phyloP scores from a whole-genome alignment of 129 eudicot species.

The Rutidosis leptorrhynchoides region DNA sequence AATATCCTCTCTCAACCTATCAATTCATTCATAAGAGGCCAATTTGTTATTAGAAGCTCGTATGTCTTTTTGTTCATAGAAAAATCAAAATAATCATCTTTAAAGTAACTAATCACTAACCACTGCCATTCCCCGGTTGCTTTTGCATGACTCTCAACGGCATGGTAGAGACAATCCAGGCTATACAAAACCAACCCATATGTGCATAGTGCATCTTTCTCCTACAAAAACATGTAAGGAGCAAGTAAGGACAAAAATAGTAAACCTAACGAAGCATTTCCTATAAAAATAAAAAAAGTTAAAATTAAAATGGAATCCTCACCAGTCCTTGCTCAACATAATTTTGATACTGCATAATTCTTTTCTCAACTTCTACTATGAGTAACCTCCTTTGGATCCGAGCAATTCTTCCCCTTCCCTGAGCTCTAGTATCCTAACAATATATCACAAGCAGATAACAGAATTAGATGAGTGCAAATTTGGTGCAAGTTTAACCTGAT shows the following conservation, averaged over 20 bases:
- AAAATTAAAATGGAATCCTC: too few relatives aligned
- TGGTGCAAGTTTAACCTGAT: too few relatives aligned
- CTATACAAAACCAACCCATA: conserved; percentile 72
- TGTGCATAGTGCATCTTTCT: conserved; percentile 77
- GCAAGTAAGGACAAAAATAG: background rate
- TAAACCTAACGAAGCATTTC: too few relatives aligned
- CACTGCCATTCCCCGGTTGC: conserved; percentile 92
- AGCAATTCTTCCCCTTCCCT: conserved; percentile 90
- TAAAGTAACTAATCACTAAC: too few relatives aligned
- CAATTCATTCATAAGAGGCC: too few relatives aligned
- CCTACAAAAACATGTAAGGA: conserved; percentile 38
- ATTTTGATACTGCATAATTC: conserved; percentile 60
- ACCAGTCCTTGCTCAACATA: conserved; percentile 73
- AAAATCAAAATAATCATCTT: too few relatives aligned
- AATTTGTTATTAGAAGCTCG: too few relatives aligned
- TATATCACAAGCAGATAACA: too few relatives aligned
- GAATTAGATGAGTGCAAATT: too few relatives aligned
- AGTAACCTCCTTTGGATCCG: conserved; percentile 80
- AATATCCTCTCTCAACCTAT: too few relatives aligned
- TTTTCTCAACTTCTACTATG: conserved; percentile 81
- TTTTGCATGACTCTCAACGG: conserved; percentile 83
- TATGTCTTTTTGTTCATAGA: too few relatives aligned
- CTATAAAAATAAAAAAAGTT: too few relatives aligned
- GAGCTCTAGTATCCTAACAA: conserved; percentile 80
- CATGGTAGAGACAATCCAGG: conserved; percentile 69